A percentile compares a stretch with the other conserved stretches of the same genome.
These are phyloP conservation scores for Dactylis glomerata DNA, from an alignment of 176 grass and related monocot species.

Conservation along the genomic window DNA sequence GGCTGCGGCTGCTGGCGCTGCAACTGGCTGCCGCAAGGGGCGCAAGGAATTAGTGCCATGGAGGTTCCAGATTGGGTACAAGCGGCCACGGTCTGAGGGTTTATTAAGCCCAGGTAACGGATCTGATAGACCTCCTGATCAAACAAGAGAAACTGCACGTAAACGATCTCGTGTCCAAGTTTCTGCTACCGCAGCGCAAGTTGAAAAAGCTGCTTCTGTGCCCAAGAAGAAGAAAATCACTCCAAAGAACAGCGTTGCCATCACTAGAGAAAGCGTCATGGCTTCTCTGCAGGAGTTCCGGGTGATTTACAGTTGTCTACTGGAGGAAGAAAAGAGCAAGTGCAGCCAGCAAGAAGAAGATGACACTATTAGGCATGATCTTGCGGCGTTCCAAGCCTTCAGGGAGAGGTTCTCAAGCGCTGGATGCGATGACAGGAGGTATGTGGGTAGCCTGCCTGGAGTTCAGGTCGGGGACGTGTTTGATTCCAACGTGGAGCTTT, in stretches of 20 bases:
- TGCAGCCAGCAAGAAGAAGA: slow-evolving; percentile 17
- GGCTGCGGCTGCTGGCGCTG: not conserved
- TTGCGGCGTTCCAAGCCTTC: slow-evolving; percentile 49
- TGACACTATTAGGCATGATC: slow-evolving; percentile 18
- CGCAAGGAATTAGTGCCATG: slow-evolving; percentile 39
- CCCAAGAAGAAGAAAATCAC: slow-evolving; percentile 4
- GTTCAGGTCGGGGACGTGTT: slow-evolving; percentile 59
- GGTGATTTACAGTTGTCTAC: slow-evolving; percentile 45
- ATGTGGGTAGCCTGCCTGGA: slow-evolving; percentile 51
- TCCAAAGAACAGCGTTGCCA: slow-evolving; percentile 2
- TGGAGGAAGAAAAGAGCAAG: slow-evolving; percentile 39
- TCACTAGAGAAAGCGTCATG: slow-evolving; percentile 34
- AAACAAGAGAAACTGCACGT: not conserved
- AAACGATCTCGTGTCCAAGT: slow-evolving; percentile 5
- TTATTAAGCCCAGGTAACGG: not conserved
- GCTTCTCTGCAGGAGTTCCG: slow-evolving; percentile 46
- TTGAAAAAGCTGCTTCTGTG: not conserved
- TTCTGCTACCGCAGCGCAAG: not conserved
- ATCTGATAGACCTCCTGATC: slow-evolving; percentile 5
- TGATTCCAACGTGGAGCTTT: slow-evolving; percentile 51
- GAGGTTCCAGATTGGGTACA: slow-evolving; percentile 55
- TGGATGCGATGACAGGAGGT: slow-evolving; percentile 27
- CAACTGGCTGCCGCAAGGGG: slow-evolving; percentile 25
- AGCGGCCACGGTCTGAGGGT: slow-evolving; percentile 21
- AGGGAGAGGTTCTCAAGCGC: slow-evolving; percentile 30